Base-by-base conservation (phyloP, 805 yeast species). In the Komagataella pastoris region DNA sequence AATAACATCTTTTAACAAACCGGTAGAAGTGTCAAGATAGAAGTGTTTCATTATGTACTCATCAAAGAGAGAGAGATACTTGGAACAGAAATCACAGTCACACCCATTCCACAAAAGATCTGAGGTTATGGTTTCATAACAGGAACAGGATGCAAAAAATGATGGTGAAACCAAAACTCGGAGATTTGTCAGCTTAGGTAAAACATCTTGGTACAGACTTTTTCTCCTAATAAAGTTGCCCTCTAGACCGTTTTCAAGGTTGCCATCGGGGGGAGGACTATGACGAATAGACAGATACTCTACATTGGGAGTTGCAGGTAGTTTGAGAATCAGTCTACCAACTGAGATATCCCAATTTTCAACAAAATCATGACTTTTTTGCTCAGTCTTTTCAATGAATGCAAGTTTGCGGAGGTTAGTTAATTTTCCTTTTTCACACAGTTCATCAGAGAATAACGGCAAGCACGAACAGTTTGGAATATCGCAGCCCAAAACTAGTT, bases 71-170 rank as follows among this genome's bases (percentile, higher is more conserved):
- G 74, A 74, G 21, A 85, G 63, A 50, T 66, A 67, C 12, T 66
- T 65, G 3, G 52, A 51, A 58, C 95, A 85, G 55, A 72, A 76
- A 1, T 56, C 54, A 60, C 95, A 85, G 44, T 72, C 73, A 62
- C 91, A 85, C 0, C 91, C 91, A 60, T 84, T 85, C 90, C 91
- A 85, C 21, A 85, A 62, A 50, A 85, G 56, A 55, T 82, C 85
- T 48, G 87, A 83, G 60, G 81, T 79, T 6, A 82, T 61, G 52
- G 81, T 82, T 56, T 85, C 95, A 61, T 84, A 85, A 54, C 87
- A 77, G 0, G 88, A 70, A 18, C 82, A 66, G 0, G 81, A 67
- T 52, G 80, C 79, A 55, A 85, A 61, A 51, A 83, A 69, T 3
- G 79, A 78, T 2, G 90, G 88, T 0, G 81, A 71, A 3, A 77